Percentiles rank a stretch among this genome's conserved stretches.
These are phyloP conservation scores for Phialophora macrospora DNA, from an alignment of 2,329 filamentous ascomycete genomes.

Conservation along the genomic window DNA sequence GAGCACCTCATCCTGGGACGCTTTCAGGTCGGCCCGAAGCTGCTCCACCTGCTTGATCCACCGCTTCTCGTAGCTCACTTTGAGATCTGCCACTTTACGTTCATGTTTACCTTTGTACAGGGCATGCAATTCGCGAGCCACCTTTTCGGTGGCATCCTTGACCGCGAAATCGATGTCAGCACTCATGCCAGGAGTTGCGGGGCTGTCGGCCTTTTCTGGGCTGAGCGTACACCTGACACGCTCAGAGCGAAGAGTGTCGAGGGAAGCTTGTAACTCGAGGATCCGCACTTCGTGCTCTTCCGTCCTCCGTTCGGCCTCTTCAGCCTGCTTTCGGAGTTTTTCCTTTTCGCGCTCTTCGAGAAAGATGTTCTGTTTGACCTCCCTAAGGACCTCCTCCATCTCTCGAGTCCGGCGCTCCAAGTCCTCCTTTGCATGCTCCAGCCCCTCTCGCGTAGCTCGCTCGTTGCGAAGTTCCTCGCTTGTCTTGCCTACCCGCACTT, in stretches of 20 bases:
- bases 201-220: constrained; percentile 43
- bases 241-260: constrained; percentile 49
- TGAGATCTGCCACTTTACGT: constrained; percentile 89
- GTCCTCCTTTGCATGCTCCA: constrained; percentile 74
- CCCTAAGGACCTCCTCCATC: constrained; percentile 79
- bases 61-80: constrained; percentile 77
- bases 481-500: constrained; percentile 86
- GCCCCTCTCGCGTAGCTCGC: constrained; percentile 69
- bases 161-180: constrained; percentile 67
- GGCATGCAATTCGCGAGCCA: constrained; percentile 88
- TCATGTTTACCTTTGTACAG: constrained; percentile 98
- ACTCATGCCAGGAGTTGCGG: constrained; percentile 38
- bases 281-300: constrained; percentile 53
- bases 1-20: constrained; percentile 75
- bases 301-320: constrained; percentile 70
- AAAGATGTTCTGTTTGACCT: constrained; percentile 80
- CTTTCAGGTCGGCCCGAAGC: constrained; percentile 72
- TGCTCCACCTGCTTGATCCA: constrained; percentile 88
- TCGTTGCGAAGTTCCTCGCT: constrained; percentile 84
- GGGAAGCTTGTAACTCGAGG: constrained; percentile 54
- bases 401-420: constrained; percentile 87
- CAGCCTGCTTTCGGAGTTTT: constrained; percentile 73
- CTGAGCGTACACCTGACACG: constrained; percentile 41
- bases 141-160: constrained; percentile 83
- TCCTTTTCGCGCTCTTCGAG: constrained; percentile 80